These are phyloP conservation scores for Coleophoma crateriformis DNA, from an alignment of 2,329 filamentous ascomycete species.

Conservation along the genomic window DNA sequence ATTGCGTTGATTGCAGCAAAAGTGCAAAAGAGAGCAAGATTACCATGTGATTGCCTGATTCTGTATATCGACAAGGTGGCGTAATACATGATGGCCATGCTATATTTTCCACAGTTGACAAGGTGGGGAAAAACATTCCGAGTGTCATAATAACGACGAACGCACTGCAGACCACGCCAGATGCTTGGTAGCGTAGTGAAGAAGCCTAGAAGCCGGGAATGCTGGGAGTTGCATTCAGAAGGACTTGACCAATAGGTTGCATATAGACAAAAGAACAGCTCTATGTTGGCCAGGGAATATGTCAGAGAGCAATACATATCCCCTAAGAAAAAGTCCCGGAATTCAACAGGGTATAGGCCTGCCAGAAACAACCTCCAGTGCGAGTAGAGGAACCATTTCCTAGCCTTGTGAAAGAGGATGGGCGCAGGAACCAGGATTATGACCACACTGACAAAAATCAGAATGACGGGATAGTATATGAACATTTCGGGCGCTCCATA, in stretches of 20 bases:
- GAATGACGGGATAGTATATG: slow-evolving; percentile 79
- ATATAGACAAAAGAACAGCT: slow-evolving; percentile 93
- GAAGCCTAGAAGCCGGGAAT: slow-evolving; percentile 82
- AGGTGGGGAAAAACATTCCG: slow-evolving; percentile 86
- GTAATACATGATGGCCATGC: slow-evolving; percentile 75
- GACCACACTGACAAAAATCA: slow-evolving; percentile 62
- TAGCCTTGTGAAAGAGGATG: slow-evolving; percentile 67
- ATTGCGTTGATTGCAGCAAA: slow-evolving; percentile 78
- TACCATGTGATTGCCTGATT: slow-evolving; percentile 51
- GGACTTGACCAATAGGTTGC: slow-evolving; percentile 71
- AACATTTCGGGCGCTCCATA: slow-evolving; percentile 64
- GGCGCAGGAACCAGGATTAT: slow-evolving; percentile 74
- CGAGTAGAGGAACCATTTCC: slow-evolving; percentile 85
- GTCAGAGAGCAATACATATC: slow-evolving; percentile 97
- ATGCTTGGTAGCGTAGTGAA: slow-evolving; percentile 78
- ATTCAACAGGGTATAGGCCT: slow-evolving; percentile 88
- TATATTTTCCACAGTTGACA: slow-evolving; percentile 88
- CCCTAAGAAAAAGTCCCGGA: slow-evolving; percentile 93
- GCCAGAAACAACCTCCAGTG: slow-evolving; percentile 82
- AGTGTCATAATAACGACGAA: slow-evolving; percentile 85
- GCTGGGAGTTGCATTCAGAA: slow-evolving; percentile 73
- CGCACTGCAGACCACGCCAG: slow-evolving; percentile 85
- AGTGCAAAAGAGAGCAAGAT: slow-evolving; percentile 69
- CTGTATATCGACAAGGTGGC: slow-evolving; percentile 79
- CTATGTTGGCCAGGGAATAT: slow-evolving; percentile 86